phyloP scores from a whole-genome alignment of 129 eudicot genomes.

The Artemisia argyi region DNA sequence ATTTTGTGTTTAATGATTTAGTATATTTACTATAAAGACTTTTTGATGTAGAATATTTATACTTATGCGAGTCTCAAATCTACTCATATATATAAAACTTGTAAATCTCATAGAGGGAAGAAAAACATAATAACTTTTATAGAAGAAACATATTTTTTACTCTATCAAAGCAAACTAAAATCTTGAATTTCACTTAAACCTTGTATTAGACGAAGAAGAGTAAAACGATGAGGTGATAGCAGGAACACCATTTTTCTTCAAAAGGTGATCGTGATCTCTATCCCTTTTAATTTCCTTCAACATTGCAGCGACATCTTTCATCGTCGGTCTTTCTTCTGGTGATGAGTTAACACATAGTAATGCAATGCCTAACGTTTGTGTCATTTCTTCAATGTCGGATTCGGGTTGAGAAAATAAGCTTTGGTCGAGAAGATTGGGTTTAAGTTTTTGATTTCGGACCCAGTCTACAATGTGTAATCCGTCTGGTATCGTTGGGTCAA shows the following conservation, averaged over 20 bases:
- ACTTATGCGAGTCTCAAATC: too few relatives aligned
- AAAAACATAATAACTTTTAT: background rate
- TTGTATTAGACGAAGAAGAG: conserved; percentile 45
- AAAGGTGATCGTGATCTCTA: conserved; percentile 44
- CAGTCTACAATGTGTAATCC: conserved; percentile 52
- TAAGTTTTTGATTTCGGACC: conserved; percentile 34
- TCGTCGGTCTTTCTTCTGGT: conserved; percentile 58
- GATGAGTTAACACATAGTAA: conserved; percentile 49
- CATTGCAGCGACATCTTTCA: conserved; percentile 60
- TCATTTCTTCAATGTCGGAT: conserved; percentile 56
- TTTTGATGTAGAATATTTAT: too few relatives aligned
- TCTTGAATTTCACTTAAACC: conserved; percentile 28
- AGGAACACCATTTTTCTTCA: conserved; percentile 38
- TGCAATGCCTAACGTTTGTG: conserved; percentile 59
- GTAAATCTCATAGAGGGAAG: too few relatives aligned
- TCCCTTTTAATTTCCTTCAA: conserved; percentile 54
- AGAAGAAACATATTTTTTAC: background rate
- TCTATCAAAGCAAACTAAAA: too few relatives aligned
- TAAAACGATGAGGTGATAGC: conserved; percentile 50
- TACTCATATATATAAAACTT: too few relatives aligned
- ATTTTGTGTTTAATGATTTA: too few relatives aligned
- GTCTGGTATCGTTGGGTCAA: conserved; percentile 50
- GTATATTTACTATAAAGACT: too few relatives aligned
- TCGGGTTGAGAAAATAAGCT: conserved; percentile 43
- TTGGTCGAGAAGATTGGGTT: conserved; percentile 40